These are phyloP conservation scores for Scopulariopsis brevicaulis DNA, from an alignment of 2,329 filamentous ascomycete genomes.

Conservation along the genomic window DNA sequence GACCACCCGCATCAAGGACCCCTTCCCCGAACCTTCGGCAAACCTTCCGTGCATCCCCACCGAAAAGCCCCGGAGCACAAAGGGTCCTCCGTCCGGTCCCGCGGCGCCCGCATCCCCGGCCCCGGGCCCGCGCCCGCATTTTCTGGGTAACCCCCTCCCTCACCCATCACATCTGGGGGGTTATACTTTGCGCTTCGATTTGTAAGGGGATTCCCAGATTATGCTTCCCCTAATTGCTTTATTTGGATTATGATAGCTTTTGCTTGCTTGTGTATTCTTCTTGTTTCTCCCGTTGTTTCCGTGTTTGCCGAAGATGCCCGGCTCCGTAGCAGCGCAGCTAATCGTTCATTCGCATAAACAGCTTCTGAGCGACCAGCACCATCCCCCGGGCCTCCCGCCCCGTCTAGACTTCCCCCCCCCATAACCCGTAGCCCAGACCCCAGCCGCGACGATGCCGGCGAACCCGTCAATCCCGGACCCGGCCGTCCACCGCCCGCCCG, in stretches of 20 bases:
- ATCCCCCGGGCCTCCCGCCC: not conserved
- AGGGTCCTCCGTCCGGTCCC: no score
- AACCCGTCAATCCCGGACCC: slow-evolving; percentile 68
- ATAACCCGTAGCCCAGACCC: not conserved
- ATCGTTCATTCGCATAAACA: not conserved
- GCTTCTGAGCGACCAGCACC: not conserved
- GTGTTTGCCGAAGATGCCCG: not conserved
- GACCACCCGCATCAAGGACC: slow-evolving; percentile 2
- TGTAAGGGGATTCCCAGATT: no score
- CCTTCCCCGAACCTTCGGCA: not conserved
- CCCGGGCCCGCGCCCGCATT: no score
- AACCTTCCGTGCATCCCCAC: not conserved
- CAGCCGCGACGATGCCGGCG: slow-evolving; percentile 49
- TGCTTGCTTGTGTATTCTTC: slow-evolving; percentile 7
- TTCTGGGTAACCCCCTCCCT: no score
- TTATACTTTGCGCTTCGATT: no score
- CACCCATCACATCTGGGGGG: no score
- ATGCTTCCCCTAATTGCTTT: no score
- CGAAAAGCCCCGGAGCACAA: no score
- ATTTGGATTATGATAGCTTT: slow-evolving; percentile 5
- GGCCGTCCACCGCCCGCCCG: slow-evolving; percentile 59
- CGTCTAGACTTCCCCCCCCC: not conserved
- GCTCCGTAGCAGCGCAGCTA: not conserved
- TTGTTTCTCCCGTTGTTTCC: not conserved
- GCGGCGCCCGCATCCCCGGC: no score